Conservation (phyloP, 176 grass and related monocot species). For the Melocanna baccifera region DNA sequence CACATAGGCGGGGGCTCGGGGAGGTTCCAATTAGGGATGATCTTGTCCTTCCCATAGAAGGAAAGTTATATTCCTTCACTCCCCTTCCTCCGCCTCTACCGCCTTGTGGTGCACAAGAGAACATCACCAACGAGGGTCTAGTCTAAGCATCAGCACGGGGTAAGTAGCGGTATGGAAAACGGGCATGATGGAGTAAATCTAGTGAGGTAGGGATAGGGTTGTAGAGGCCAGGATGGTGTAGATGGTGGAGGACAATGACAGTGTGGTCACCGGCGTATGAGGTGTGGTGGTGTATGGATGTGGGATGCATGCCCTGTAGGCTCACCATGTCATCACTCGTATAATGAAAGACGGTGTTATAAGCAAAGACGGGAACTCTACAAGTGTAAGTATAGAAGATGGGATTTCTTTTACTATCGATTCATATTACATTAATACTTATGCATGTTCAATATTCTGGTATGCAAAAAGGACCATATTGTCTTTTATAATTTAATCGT, state of each 20-base stretch:
- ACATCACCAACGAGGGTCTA: neutral
- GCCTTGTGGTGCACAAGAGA: neutral
- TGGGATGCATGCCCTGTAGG: neutral
- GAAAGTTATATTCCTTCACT: neutral
- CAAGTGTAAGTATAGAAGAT: neutral
- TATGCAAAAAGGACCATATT: neutral
- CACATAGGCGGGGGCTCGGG: neutral
- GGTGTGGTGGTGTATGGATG: too few species aligned
- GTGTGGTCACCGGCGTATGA: too few species aligned
- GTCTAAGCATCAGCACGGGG: neutral
- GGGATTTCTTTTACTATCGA: neutral
- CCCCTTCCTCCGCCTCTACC: neutral
- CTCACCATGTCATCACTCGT: neutral
- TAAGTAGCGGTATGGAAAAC: neutral
- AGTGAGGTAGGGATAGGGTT: too few species aligned
- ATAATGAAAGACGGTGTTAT: neutral
- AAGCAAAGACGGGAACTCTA: neutral
- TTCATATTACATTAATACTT: neutral
- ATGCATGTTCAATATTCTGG: neutral
- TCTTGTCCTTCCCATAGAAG: neutral
- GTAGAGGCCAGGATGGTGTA: too few species aligned
- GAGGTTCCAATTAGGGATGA: neutral
- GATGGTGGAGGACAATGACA: too few species aligned
- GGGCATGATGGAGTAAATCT: too few species aligned
- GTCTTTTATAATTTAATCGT: neutral